A percentile compares a stretch with the other conserved stretches of the same genome.
These are phyloP conservation scores for Phaeosphaeria sp. DNA, from an alignment of 2,329 filamentous ascomycete species.

Conservation along the genomic window DNA sequence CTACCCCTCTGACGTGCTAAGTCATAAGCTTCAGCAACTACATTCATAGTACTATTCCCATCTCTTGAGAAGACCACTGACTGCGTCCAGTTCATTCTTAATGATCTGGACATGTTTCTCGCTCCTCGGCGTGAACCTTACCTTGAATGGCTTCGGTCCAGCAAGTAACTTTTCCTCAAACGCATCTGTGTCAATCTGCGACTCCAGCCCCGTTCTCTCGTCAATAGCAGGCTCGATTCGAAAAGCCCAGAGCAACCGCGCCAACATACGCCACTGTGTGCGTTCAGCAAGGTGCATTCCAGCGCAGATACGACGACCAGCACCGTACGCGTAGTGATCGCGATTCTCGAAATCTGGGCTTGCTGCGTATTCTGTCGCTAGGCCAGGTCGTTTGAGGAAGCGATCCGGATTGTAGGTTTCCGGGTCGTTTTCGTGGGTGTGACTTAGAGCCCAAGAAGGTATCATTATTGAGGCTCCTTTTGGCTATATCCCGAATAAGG, in stretches of 20 bases:
- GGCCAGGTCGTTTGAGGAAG: constrained; percentile 36
- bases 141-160: constrained; percentile 42
- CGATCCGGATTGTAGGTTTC: constrained; percentile 47
- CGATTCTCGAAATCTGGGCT: constrained; percentile 42
- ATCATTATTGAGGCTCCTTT: constrained; percentile 40
- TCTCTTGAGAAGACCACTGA: constrained; percentile 1
- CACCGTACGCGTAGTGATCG: constrained; percentile 59
- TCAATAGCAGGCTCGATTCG: constrained; percentile 23
- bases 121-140: constrained; percentile 38
- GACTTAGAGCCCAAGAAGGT: constrained; percentile 31
- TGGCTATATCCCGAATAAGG: constrained; percentile 11
- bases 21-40: not conserved
- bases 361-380: constrained; percentile 48
- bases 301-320: constrained; percentile 57
- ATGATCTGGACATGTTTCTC: constrained; percentile 26
- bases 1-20: not conserved
- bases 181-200: constrained; percentile 26
- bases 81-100: not conserved
- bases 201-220: constrained; percentile 29
- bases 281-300: constrained; percentile 62
- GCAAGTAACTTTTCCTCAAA: constrained; percentile 45
- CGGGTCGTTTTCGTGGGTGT: constrained; percentile 27
- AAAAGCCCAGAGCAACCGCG: constrained; percentile 61
- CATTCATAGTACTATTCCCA: not conserved
- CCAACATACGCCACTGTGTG: constrained; percentile 51